These are phyloP conservation scores for Leccinum pellstonianum DNA, from an alignment of 768 basidiomycete genomes.

Conservation along the genomic window DNA sequence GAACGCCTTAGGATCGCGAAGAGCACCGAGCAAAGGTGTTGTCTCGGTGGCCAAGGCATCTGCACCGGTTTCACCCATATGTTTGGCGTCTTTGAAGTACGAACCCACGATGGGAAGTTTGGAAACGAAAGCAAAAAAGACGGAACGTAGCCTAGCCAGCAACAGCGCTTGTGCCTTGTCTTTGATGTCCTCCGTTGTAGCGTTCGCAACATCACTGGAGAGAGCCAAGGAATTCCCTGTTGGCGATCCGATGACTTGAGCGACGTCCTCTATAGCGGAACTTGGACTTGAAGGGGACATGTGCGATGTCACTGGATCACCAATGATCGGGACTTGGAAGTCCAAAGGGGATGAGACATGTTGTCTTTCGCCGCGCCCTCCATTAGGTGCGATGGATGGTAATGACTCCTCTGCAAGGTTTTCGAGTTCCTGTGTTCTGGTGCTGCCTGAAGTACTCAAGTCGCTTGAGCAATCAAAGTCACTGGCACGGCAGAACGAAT, in stretches of 20 bases:
- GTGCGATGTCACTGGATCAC: not conserved
- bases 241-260: not conserved
- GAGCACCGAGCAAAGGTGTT: constrained; percentile 24
- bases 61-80: not conserved
- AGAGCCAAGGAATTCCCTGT: not conserved
- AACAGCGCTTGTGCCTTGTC: constrained; percentile 4
- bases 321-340: not conserved
- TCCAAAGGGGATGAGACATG: not conserved
- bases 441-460: constrained; percentile 1
- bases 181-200: constrained; percentile 3
- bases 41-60: constrained; percentile 18
- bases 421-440: not conserved
- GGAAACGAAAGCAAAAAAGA: constrained; percentile 13
- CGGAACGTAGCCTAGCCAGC: constrained; percentile 11
- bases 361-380: not conserved
- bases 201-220: not conserved
- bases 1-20: constrained; percentile 25
- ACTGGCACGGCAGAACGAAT: not conserved
- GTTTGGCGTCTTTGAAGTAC: constrained; percentile 16
- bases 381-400: not conserved
- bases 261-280: not conserved
- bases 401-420: not conserved
- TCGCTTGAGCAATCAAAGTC: not conserved
- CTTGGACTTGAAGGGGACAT: not conserved
- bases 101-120: constrained; percentile 25